Evolutionary conservation across 2,329 filamentous ascomycete species (phyloP).

Genomic region (Xylariaceae sp.): DNA sequence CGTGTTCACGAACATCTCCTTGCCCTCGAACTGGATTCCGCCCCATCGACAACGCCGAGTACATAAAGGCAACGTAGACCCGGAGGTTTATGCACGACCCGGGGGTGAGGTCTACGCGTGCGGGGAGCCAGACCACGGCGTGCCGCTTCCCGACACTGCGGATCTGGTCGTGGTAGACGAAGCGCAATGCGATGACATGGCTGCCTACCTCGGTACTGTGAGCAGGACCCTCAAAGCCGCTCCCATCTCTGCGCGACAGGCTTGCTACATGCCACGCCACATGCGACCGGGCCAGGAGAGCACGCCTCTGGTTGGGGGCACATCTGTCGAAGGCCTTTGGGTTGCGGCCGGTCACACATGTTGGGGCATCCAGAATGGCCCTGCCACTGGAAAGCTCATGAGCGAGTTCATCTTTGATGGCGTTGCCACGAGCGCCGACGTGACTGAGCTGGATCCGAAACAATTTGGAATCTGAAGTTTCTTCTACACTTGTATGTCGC

Average conservation of each 20-base stretch:
- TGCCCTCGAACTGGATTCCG: constrained; percentile 62
- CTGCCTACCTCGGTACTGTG: constrained; percentile 69
- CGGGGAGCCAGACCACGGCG: constrained; percentile 73
- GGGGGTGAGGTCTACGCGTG: constrained; percentile 91
- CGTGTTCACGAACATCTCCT: constrained; percentile 79
- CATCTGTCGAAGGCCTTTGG: constrained; percentile 68
- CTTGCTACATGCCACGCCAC: constrained; percentile 88
- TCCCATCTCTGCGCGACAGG: constrained; percentile 71
- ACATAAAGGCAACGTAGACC: constrained; percentile 62
- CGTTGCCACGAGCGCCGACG: constrained; percentile 61
- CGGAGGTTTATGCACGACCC: constrained; percentile 90
- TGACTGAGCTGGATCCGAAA: constrained; percentile 64
- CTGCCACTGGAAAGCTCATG: constrained; percentile 78
- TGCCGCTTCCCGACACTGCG: constrained; percentile 71
- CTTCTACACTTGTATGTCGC: too few species aligned
- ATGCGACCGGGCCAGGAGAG: constrained; percentile 54
- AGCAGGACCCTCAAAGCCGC: constrained; percentile 63
- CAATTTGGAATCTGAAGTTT: constrained; percentile 49
- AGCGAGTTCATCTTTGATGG: constrained; percentile 77
- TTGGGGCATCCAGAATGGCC: constrained; percentile 97
- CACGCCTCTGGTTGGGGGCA: constrained; percentile 73
- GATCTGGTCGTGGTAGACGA: constrained; percentile 74
- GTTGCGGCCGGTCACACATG: constrained; percentile 91
- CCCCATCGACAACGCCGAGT: constrained; percentile 50
- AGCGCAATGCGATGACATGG: constrained; percentile 75